These are phyloP conservation scores for Paxillus rubicundulus DNA, from an alignment of 768 basidiomycete species.

Conservation along the genomic window DNA sequence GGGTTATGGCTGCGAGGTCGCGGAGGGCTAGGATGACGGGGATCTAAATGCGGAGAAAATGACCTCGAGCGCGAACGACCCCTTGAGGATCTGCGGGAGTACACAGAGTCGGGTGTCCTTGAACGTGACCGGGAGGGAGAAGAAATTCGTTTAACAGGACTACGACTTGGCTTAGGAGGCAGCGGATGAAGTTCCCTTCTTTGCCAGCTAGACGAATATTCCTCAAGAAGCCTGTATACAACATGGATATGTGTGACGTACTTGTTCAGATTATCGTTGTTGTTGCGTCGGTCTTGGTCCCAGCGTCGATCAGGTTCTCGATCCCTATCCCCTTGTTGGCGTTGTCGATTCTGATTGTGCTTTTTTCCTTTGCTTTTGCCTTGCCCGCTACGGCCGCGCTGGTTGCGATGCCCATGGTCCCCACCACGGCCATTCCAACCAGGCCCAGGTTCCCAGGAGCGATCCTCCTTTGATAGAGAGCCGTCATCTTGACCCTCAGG, in stretches of 20 bases:
- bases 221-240: conserved; percentile 8
- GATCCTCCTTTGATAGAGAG: conserved; percentile 40
- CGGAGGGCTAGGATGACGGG: conserved; percentile 49
- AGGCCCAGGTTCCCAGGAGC: conserved; percentile 72
- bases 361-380: conserved; percentile 38
- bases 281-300: conserved; percentile 45
- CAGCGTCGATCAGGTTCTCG: conserved; percentile 26
- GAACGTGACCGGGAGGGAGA: conserved; percentile 55
- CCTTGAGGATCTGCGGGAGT: conserved; percentile 60
- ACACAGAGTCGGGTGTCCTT: conserved; percentile 56
- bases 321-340: conserved; percentile 29
- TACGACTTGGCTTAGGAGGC: conserved; percentile 38
- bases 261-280: conserved; percentile 77
- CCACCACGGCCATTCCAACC: conserved; percentile 54
- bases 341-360: conserved; percentile 33
- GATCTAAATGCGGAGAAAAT: conserved; percentile 56
- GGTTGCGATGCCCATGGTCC: conserved; percentile 38
- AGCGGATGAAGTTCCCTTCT: conserved; percentile 49
- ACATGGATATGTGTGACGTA: conserved; percentile 35
- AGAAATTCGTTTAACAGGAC: conserved; percentile 39
- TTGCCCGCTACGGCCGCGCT: conserved; percentile 37
- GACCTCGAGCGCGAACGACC: conserved; percentile 65
- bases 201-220: conserved; percentile 53
- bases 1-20: conserved; percentile 48
- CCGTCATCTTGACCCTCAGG: conserved; percentile 26